Conservation (phyloP, 768 basidiomycete genomes). For the Leccinum variicolor region DNA sequence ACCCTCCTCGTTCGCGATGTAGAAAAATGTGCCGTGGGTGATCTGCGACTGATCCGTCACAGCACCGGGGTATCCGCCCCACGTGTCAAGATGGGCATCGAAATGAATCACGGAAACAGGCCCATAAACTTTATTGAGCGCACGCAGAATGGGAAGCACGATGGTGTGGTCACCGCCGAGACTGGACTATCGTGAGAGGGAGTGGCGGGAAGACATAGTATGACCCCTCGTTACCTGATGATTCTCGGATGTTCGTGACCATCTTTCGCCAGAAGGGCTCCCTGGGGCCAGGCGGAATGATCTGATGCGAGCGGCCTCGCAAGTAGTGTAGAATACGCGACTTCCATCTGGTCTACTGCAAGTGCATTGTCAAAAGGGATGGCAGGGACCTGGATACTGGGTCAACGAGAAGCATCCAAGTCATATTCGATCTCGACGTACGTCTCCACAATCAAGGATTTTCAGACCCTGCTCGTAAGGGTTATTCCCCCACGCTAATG, state of each 20-base stretch:
- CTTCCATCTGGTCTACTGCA: slow-evolving; percentile 84
- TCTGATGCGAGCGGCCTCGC: slow-evolving; percentile 43
- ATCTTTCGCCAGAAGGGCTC: slow-evolving; percentile 47
- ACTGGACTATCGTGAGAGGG: slow-evolving; percentile 11
- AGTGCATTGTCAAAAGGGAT: slow-evolving; percentile 79
- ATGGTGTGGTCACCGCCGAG: slow-evolving; percentile 90
- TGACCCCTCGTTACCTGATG: slow-evolving; percentile 42
- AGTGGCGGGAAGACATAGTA: neutral
- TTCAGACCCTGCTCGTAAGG: slow-evolving; percentile 57
- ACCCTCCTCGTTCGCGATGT: slow-evolving; percentile 73
- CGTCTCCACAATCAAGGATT: slow-evolving; percentile 84
- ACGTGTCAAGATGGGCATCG: slow-evolving; percentile 74
- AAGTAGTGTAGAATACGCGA: slow-evolving; percentile 77
- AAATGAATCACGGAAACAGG: slow-evolving; percentile 84
- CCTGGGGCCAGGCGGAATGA: slow-evolving; percentile 19
- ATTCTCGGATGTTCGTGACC: slow-evolving; percentile 70
- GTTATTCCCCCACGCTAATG: slow-evolving; percentile 66
- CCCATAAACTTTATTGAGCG: slow-evolving; percentile 76
- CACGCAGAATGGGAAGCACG: slow-evolving; percentile 79
- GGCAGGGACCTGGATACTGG: slow-evolving; percentile 56
- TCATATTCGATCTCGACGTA: slow-evolving; percentile 23
- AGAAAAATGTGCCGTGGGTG: slow-evolving; percentile 87
- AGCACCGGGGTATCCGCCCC: slow-evolving; percentile 37
- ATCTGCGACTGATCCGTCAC: slow-evolving; percentile 59
- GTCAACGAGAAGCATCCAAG: neutral